Evolutionary conservation across 371 early-diverging fungal species (phyloP), one percentile per base, ranked within the genome.

Genomic region (Apophysomyces elegans): DNA sequence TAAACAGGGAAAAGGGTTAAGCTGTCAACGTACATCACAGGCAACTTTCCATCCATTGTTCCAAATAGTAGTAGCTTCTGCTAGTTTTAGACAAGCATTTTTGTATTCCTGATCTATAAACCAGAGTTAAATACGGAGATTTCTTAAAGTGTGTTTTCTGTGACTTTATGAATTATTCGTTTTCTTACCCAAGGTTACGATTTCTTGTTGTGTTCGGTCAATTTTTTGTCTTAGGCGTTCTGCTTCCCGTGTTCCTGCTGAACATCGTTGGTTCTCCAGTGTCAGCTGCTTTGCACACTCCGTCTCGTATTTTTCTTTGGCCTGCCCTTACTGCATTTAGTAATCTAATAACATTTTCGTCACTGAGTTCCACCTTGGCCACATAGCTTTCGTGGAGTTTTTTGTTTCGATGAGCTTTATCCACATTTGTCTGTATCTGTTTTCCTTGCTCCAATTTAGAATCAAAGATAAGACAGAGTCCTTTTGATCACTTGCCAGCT

Each of bases 61-160:
- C 94, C 94, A 94, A 16, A 77, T 78, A 9, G 76, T 71, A n/a
- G 89, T 90, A 37, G 90, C 85, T 54, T 93, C 91, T 12, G 79
- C 77, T 13, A 89, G 67, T 57, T 89, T 88, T 0, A 81, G 79
- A 36, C 90, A 85, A 2, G 86, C 86, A 57, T 80, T 80, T 64
- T 84, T 69, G 70, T 94, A 93, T n/a, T 94, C 94, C 36, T 80
- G 66, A 41, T 94, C 94, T 75, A 67, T 5, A 38, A 46, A 59
- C 61, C 46, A 21, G 4, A 45, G 32, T 12, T 26, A 1, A 1
- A 56, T 56, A 13, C 7, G n/a, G 12, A 43, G n/a, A 26, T 41
- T 41, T 13, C 41, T 41, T 3, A 26, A 26, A 3, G 32, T 26
- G 1, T 26, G 32, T 14, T 67, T 12, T 59, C 5, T 36, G 50